Evolutionary conservation across 1,139 yeast genomes (phyloP), one percentile per base, ranked within the genome.

Genomic region (Suzukiozyma palmioleophila): DNA sequence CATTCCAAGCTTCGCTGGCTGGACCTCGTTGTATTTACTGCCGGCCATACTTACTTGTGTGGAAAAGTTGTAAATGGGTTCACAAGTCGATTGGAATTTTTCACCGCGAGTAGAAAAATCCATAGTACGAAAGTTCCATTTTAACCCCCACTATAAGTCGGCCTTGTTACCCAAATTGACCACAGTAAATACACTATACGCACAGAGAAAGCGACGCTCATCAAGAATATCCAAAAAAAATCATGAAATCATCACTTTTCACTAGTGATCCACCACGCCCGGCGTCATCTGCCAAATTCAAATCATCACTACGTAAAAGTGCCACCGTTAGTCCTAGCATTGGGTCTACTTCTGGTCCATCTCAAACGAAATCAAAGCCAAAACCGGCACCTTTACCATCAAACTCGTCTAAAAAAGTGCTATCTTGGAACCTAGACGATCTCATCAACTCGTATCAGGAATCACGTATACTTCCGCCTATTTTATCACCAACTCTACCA

Each of bases 381-480:
- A 18, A 15, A 8, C 39, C 6, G 25, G 7, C 22, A 18, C 42
- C 24, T 14, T 35, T 9, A 32, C 35, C 8, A 18, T 26, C 38
- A 10, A 2, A 27, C 15, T 25, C 37, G 36, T 33, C 24, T 21
- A 25, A 34, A 28, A 14, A 40, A 33, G 14, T 14, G 14, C 32
- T 51, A n/a, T 36, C 57, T 7, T 71, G 77, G 76, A 68, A 67
- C 44, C 47, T 71, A 37, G 73, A 70, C 34, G 74, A 70, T 18
- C 54, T 71, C 59, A 42, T 69, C 24, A 32, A 54, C 21, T 55
- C 64, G n/a, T 70, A 68, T 48, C 54, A 58, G 25, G 65, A 64
- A 6, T 45, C 52, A n/a, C 69, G 69, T 1, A 33, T 42, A 2
- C 57, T 71, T 33, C 77, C 77, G 1, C 68, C 69, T 0, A 59